Conservation (phyloP, 23 red algal species). For the Gracilaria gracilis region DNA sequence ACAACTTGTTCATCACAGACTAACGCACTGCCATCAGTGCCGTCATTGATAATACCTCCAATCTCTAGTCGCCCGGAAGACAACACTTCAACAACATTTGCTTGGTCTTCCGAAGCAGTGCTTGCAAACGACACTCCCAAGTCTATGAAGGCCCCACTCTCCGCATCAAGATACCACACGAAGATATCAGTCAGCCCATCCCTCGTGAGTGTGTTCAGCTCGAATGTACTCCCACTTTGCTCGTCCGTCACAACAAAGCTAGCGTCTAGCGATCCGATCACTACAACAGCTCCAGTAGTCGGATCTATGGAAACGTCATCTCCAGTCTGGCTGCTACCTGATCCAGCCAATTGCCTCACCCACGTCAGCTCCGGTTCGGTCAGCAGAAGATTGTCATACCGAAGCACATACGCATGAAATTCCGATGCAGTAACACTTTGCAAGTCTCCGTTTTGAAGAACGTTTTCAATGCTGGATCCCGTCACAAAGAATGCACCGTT, state of each 20-base stretch:
- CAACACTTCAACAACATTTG: conserved; percentile 48
- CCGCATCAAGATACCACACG: conserved; percentile 59
- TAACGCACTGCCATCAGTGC: conserved; percentile 35
- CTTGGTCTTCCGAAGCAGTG: conserved; percentile 35
- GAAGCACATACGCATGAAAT: conserved; percentile 52
- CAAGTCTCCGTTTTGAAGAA: conserved; percentile 38
- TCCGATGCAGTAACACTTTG: neutral
- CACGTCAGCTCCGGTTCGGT: conserved; percentile 14
- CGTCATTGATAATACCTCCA: conserved; percentile 67
- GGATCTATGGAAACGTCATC: conserved; percentile 60
- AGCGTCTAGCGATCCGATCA: conserved; percentile 43
- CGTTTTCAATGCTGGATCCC: conserved; percentile 34
- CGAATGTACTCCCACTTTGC: conserved; percentile 8
- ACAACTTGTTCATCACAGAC: conserved; percentile 35
- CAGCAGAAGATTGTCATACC: conserved; percentile 36
- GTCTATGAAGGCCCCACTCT: conserved; percentile 40
- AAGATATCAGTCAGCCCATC: conserved; percentile 64
- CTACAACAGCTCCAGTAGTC: conserved; percentile 40
- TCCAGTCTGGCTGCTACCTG: conserved; percentile 57
- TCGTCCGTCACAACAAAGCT: conserved; percentile 47
- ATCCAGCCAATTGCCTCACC: conserved; percentile 56
- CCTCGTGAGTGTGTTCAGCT: conserved; percentile 19
- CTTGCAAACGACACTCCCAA: conserved; percentile 39
- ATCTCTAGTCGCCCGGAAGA: conserved; percentile 45
- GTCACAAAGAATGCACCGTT: conserved; percentile 60